A percentile compares a stretch with the other conserved stretches of the same genome.
Evolutionary conservation across 805 yeast species (phyloP).

Genomic region (Saccharomyces mikatae): DNA sequence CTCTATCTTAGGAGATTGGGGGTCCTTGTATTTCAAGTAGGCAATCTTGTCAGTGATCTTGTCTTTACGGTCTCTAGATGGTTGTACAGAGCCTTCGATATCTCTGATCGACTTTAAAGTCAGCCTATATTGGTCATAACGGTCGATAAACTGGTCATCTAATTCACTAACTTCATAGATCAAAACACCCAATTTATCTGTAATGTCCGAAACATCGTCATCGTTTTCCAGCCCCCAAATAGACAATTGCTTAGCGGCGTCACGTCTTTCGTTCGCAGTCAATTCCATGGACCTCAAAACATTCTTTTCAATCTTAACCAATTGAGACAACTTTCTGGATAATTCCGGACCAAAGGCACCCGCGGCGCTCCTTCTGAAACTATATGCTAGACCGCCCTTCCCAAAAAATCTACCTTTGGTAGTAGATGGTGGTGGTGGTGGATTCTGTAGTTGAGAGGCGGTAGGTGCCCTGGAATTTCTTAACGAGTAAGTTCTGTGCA

Average conservation of each 20-base stretch:
- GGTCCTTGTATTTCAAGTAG: conserved; percentile 75
- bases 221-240: conserved; percentile 85
- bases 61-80: conserved; percentile 78
- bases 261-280: conserved; percentile 69
- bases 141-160: conserved; percentile 80
- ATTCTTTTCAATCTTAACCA: conserved; percentile 75
- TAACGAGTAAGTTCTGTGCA: conserved; percentile 98
- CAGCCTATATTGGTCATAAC: conserved; percentile 78
- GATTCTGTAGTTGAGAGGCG: conserved; percentile 87
- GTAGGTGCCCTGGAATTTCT: conserved; percentile 96
- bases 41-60: conserved; percentile 82
- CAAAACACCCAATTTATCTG: conserved; percentile 79
- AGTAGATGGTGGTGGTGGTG: conserved; percentile 91
- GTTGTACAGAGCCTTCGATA: conserved; percentile 82
- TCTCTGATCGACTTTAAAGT: conserved; percentile 75
- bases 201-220: conserved; percentile 77
- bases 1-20: conserved; percentile 69
- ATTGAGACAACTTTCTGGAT: conserved; percentile 62
- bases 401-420: conserved; percentile 83
- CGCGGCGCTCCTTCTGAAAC: conserved; percentile 65
- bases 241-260: conserved; percentile 74
- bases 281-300: conserved; percentile 72
- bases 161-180: conserved; percentile 77
- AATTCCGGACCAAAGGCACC: conserved; percentile 77
- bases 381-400: conserved; percentile 50